Conservation (phyloP, 345 rosid genomes). For the Boechera stricta region DNA sequence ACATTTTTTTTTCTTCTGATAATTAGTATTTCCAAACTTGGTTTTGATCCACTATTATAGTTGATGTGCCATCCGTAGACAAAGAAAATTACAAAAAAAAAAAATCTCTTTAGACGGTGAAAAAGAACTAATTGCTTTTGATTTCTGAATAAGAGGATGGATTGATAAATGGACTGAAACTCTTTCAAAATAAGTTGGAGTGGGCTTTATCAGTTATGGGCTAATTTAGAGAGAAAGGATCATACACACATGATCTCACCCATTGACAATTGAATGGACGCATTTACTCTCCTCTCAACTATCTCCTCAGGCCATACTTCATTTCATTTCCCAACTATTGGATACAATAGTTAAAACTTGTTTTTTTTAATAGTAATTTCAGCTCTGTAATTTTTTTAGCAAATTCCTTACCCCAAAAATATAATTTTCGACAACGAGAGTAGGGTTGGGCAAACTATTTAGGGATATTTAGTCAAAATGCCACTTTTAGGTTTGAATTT, state of each 20-base stretch:
- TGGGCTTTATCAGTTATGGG: slow-evolving; percentile 18
- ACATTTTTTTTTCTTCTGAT: too few relatives aligned
- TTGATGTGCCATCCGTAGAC: too few relatives aligned
- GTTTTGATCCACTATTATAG: too few relatives aligned
- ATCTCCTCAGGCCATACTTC: slow-evolving; percentile 1
- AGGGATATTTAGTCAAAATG: too few relatives aligned
- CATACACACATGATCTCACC: slow-evolving; percentile 5
- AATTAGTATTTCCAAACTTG: too few relatives aligned
- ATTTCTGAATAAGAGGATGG: background rate
- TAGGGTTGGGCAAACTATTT: background rate
- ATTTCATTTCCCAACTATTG: slow-evolving; percentile 3
- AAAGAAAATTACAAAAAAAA: too few relatives aligned
- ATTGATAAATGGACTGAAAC: background rate
- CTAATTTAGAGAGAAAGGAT: background rate
- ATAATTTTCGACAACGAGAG: too few relatives aligned
- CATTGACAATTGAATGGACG: background rate
- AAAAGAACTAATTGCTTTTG: background rate
- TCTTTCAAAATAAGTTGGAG: background rate
- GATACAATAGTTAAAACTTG: background rate
- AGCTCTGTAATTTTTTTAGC: too few relatives aligned
- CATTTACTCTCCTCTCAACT: slow-evolving; percentile 20
- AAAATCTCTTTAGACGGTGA: too few relatives aligned
- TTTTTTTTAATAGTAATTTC: too few relatives aligned
- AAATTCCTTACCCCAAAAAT: too few relatives aligned
- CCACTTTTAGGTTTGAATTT: too few relatives aligned